A percentile compares a stretch with the other conserved stretches of the same genome.
phyloP scores from a whole-genome alignment of 2,329 filamentous ascomycete species.

The Sarocladium brachiariae region DNA sequence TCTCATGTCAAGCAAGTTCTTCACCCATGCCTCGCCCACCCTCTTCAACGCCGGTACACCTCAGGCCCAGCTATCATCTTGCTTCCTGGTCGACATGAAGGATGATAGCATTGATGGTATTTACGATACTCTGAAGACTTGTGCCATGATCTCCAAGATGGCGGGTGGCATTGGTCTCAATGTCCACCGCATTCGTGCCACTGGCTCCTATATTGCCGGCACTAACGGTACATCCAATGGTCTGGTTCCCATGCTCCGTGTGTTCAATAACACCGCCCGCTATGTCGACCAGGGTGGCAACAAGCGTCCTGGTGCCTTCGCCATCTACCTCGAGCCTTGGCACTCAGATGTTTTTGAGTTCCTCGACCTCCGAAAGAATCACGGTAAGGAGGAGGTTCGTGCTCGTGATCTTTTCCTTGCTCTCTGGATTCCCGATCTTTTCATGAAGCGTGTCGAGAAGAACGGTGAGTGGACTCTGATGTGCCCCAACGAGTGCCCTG shows the following conservation, averaged over 20 bases:
- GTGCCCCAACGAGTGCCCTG: constrained; percentile 94
- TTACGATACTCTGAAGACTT: constrained; percentile 98
- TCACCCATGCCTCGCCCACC: constrained; percentile 95
- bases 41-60: constrained; percentile 98
- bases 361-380: constrained; percentile 96
- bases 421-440: constrained; percentile 96
- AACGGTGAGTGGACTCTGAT: constrained; percentile 97
- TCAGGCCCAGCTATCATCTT: constrained; percentile 89
- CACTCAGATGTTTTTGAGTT: constrained; percentile 97
- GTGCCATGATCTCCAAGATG: constrained; percentile 99
- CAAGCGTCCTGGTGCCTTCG: constrained; percentile 97
- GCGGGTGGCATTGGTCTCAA: constrained; percentile 97
- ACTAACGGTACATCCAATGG: constrained; percentile 98
- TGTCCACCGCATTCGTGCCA: constrained; percentile 92
- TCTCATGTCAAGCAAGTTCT: constrained; percentile 97
- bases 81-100: constrained; percentile 99
- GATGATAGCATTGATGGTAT: constrained; percentile 99
- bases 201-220: constrained; percentile 94
- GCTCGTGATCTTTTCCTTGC: constrained; percentile 97
- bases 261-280: constrained; percentile 98
- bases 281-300: constrained; percentile 99
- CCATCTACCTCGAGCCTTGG: constrained; percentile 98
- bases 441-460: constrained; percentile 99
- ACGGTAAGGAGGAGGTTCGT: constrained; percentile 96
- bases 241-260: constrained; percentile 93